Evolutionary conservation across 2,329 filamentous ascomycete genomes (phyloP), one percentile per base, ranked within the genome.

Genomic region (Neophaeococcomyces aloes): DNA sequence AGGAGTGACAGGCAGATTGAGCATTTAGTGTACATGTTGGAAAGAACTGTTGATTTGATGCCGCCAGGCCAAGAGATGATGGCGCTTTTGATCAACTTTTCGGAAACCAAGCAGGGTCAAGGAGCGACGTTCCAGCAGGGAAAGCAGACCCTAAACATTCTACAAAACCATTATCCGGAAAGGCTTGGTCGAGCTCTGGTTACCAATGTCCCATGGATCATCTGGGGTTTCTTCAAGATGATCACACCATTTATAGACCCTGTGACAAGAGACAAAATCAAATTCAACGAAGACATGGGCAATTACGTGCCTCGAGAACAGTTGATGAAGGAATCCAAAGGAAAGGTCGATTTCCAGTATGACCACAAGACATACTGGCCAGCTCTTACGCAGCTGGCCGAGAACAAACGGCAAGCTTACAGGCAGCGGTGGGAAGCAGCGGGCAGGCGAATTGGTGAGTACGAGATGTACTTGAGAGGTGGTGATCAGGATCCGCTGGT

Each of bases 211-310:
- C 89, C 89, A 1, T 95, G 86, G 79, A 75, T 94, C 51, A 85
- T 96, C 48, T 81, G 78, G 63, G 84, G 84, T 39, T 98, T 98
- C 74, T 94, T 96, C 74, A 95, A 94, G 66, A 70, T 95, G 56
- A 88, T 98, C 65, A 87, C 79, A 3, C 87, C 89, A 30, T 95
- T 98, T 66, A 94, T 98, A 66, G 91, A 98, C 64, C 91, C 91
- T 6, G 69, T 88, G 56, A 98, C 91, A 7, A 79, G 84, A 46
- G 80, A 91, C 59, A 98, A 98, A 72, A 80, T 98, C 68, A 93
- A 91, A 69, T 95, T 94, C 74, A 95, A 96, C 70, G 87, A 94
- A 63, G 83, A 93, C 59, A 80, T 94, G 69, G 74, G 74, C 54
- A 71, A 83, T 53, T 86, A 87, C 61, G 82, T 98, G 15, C 87